Base-by-base conservation (phyloP, 176 grass and related monocot species). In the Aegilops tauschii region DNA sequence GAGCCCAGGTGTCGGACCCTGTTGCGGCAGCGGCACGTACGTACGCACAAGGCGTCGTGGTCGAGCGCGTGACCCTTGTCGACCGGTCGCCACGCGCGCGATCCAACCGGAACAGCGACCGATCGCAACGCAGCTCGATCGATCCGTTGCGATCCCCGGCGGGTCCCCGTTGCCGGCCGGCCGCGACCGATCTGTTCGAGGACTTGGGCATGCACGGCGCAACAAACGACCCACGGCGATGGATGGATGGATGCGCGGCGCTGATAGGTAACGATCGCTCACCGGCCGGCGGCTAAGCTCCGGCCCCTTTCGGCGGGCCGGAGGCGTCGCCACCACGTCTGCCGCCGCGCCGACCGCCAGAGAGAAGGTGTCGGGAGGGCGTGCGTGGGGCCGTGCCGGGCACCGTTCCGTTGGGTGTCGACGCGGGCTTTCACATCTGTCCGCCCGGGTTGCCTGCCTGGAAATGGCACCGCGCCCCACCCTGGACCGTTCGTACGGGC, bases 1-100 rank as follows among this genome's bases (percentile, higher is more conserved):
- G 88, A 65, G 50, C 84, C 79, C 74, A 35, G 79, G 1, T 79
- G 89, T 23, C 13, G 5, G 39, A 73, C 25, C 39, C 70, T 18
- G 28, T 17, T 61, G 64, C 27, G 14, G 88, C 88, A 40, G 17
- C 70, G 82, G 34, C 18, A 49, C 3, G 42, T 49, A 25, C 81
- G 54, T 73, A 84, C 66, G 40, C 47, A 75, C 31, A 7, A 18
- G 25, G 69, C 27, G 78, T 83, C 86, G 7, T 37, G 23, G 36
- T 78, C 80, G 12, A 47, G 52, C 44, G 34, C 81, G 52, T 54
- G 52, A 79, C 4, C 34, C 12, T 83, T 83, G 62, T 69, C 69
- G 27, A 0, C 49, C 49, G 49, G 49, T 52, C 49, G 14, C 49
- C 49, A 52, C 49, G 49, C 49, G 49, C 49, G 49, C 49, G 5